Conservation (phyloP, 2,329 filamentous ascomycete genomes). For the Colletotrichum simmondsii region DNA sequence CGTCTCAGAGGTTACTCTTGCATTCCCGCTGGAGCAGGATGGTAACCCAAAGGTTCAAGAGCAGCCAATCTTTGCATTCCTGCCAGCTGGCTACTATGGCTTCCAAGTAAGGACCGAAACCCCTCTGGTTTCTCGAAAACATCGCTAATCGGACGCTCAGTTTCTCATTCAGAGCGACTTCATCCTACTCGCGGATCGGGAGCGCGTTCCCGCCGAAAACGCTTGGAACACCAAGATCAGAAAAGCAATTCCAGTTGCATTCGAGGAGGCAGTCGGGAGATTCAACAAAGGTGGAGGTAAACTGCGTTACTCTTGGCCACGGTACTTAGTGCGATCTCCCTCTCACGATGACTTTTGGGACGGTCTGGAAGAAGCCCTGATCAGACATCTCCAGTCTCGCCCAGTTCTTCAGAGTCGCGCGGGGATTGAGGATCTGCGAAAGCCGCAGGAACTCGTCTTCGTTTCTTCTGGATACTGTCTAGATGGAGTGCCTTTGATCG, state of each 20-base stretch:
- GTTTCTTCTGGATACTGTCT: no score
- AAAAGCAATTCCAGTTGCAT: slow-evolving; percentile 7
- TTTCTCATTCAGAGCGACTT: slow-evolving; percentile 44
- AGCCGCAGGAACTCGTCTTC: no score
- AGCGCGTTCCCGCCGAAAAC: slow-evolving; percentile 33
- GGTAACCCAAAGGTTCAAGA: neutral
- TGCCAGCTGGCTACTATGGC: slow-evolving; percentile 35
- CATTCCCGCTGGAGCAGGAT: slow-evolving; percentile 34
- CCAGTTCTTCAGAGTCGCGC: no score
- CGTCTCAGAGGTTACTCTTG: slow-evolving; percentile 33
- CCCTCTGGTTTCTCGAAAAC: no score
- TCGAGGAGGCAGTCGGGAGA: slow-evolving; percentile 12
- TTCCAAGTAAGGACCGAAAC: neutral
- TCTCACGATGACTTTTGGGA: neutral
- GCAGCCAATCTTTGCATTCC: slow-evolving; percentile 37
- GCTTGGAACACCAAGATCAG: slow-evolving; percentile 33
- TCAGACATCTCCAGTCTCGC: no score
- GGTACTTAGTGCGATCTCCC: neutral
- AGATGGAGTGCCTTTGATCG: no score
- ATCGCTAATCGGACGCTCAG: slow-evolving; percentile 33
- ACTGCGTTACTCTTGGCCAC: neutral
- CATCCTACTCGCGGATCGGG: slow-evolving; percentile 38
- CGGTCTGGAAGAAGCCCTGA: neutral
- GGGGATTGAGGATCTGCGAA: no score
- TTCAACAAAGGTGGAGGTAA: neutral